A percentile compares a stretch with the other conserved stretches of the same genome.
These are phyloP conservation scores for Alternaria atra DNA, from an alignment of 2,329 filamentous ascomycete species.

Conservation along the genomic window DNA sequence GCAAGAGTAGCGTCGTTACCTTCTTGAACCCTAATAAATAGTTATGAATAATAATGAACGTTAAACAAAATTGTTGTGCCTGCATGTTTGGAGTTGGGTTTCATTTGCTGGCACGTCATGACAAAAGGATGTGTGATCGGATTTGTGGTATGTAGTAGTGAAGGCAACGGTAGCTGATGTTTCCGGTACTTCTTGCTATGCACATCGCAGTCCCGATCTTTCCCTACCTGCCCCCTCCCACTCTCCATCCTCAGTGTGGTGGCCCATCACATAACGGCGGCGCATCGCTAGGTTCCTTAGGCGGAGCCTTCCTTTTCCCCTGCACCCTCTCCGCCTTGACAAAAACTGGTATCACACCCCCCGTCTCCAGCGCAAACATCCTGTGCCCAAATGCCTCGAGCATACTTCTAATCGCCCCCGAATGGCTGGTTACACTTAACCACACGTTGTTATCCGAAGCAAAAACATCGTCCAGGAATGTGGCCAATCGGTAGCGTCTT, in stretches of 20 bases:
- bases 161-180: background rate
- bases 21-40: constrained; percentile 1
- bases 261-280: constrained; percentile 40
- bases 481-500: constrained; percentile 34
- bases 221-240: background rate
- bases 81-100: background rate
- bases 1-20: background rate
- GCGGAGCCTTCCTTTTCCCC: constrained; percentile 37
- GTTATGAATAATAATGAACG: background rate
- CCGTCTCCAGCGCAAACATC: constrained; percentile 68
- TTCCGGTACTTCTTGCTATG: background rate
- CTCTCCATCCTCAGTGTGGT: constrained; percentile 7
- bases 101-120: too few relatives aligned
- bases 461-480: constrained; percentile 64
- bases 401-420: constrained; percentile 65
- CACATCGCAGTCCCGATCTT: background rate
- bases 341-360: constrained; percentile 73
- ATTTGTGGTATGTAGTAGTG: too few relatives aligned
- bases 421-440: constrained; percentile 66
- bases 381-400: constrained; percentile 67
- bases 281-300: constrained; percentile 44
- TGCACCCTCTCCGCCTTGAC: constrained; percentile 64
- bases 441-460: constrained; percentile 55
- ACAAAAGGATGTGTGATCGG: too few relatives aligned
- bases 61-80: background rate